phyloP scores from a whole-genome alignment of 305 asterid species.

The Striga hermonthica region DNA sequence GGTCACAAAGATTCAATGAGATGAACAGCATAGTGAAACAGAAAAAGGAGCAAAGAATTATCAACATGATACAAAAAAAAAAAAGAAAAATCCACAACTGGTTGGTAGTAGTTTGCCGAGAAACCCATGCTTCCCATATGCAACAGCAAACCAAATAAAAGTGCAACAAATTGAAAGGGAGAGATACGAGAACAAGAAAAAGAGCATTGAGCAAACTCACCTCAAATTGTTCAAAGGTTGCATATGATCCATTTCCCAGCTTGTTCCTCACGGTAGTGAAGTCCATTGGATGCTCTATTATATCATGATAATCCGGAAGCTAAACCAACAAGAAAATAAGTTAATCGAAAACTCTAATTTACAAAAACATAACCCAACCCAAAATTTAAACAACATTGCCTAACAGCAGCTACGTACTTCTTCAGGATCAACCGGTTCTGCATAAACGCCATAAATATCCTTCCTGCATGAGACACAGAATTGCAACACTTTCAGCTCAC shows the following conservation, averaged over 20 bases:
- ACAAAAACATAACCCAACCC: constrained; percentile 9
- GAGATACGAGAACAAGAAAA: background rate
- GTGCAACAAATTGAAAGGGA: background rate
- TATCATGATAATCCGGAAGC: constrained; percentile 98
- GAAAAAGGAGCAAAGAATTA: too few species aligned
- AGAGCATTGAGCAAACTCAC: constrained; percentile 37
- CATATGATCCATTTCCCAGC: constrained; percentile 68
- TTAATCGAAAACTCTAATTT: constrained; percentile 28
- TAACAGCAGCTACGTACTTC: constrained; percentile 53
- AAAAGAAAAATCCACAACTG: too few species aligned
- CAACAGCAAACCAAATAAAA: background rate
- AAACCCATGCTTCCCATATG: too few species aligned
- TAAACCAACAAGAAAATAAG: constrained; percentile 34
- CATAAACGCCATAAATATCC: constrained; percentile 90
- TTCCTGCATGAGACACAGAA: constrained; percentile 62
- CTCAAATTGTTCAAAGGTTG: constrained; percentile 79
- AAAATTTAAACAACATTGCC: constrained; percentile 11
- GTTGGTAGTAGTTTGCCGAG: too few species aligned
- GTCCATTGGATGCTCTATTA: constrained; percentile 94
- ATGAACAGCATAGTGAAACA: too few species aligned
- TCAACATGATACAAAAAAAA: too few species aligned
- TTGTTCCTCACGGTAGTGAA: constrained; percentile 91
- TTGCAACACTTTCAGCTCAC: constrained; percentile 34
- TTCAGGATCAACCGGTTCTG: constrained; percentile 98
- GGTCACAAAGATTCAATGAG: background rate